A percentile compares a stretch with the other conserved stretches of the same genome.
Conservation (phyloP, 768 basidiomycete genomes). For the Mycena polygramma region DNA sequence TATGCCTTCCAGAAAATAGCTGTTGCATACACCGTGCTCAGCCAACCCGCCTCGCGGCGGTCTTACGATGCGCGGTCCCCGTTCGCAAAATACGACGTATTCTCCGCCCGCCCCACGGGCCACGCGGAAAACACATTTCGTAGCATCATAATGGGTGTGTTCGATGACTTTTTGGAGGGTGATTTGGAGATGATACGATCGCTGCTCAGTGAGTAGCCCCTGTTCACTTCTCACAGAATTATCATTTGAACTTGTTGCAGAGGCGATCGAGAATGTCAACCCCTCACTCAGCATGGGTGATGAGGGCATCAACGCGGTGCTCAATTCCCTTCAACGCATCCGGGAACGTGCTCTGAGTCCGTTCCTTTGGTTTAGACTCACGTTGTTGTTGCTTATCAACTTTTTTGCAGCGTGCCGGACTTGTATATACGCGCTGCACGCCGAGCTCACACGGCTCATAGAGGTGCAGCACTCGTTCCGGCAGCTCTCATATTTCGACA, state of each 20-base stretch:
- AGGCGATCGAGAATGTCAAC: slow-evolving; percentile 83
- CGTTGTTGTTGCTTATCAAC: slow-evolving; percentile 11
- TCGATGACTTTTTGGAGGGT: slow-evolving; percentile 88
- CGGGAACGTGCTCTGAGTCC: slow-evolving; percentile 82
- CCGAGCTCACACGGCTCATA: slow-evolving; percentile 81
- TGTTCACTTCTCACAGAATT: slow-evolving; percentile 3
- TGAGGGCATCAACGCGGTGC: slow-evolving; percentile 83
- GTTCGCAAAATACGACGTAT: slow-evolving; percentile 64
- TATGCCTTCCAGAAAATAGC: slow-evolving; percentile 90
- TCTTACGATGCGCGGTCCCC: slow-evolving; percentile 74
- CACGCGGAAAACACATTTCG: slow-evolving; percentile 86
- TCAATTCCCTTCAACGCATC: slow-evolving; percentile 75
- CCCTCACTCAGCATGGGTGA: slow-evolving; percentile 83
- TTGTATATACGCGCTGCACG: slow-evolving; percentile 79
- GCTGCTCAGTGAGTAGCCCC: slow-evolving; percentile 70
- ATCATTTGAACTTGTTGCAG: slow-evolving; percentile 49
- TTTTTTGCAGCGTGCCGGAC: slow-evolving; percentile 74
- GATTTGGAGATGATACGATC: slow-evolving; percentile 89
- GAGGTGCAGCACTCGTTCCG: slow-evolving; percentile 86
- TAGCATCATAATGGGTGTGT: slow-evolving; percentile 78
- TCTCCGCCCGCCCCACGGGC: slow-evolving; percentile 62
- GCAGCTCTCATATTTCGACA: slow-evolving; percentile 81
- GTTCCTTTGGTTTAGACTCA: slow-evolving; percentile 39
- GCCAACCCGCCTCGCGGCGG: slow-evolving; percentile 75
- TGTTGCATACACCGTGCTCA: slow-evolving; percentile 85